Evolutionary conservation across 2,329 filamentous ascomycete genomes (phyloP).

Genomic region (Aspergillus sp.): DNA sequence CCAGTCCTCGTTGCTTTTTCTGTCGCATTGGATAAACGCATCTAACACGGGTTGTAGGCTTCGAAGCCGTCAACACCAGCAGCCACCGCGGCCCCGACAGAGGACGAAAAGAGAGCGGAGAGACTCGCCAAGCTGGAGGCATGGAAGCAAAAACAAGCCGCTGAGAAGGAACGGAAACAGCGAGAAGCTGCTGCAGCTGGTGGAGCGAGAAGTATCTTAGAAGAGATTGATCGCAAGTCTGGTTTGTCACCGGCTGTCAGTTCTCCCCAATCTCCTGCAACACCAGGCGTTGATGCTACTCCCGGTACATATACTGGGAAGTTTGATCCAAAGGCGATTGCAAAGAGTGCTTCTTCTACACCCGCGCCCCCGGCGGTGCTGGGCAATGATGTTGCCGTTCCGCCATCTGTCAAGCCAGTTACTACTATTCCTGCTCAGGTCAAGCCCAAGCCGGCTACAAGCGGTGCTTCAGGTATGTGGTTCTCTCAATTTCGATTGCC

Average conservation of each 20-base stretch:
- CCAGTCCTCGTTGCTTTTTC: constrained; percentile 30
- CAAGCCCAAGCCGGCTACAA: constrained; percentile 46
- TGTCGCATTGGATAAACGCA: background rate
- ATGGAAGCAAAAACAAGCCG: constrained; percentile 86
- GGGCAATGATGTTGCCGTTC: constrained; percentile 58
- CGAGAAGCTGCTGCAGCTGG: constrained; percentile 65
- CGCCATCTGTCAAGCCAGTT: constrained; percentile 49
- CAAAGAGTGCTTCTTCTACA: constrained; percentile 70
- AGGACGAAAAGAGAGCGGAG: constrained; percentile 77
- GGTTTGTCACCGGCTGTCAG: constrained; percentile 56
- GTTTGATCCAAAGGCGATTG: constrained; percentile 83
- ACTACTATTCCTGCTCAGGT: constrained; percentile 43
- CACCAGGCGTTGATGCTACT: constrained; percentile 51
- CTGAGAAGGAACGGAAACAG: constrained; percentile 72
- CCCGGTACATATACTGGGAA: constrained; percentile 70
- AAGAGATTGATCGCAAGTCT: constrained; percentile 73
- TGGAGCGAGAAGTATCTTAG: constrained; percentile 67
- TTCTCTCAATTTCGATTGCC: background rate
- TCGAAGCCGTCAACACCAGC: constrained; percentile 53
- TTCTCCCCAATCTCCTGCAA: constrained; percentile 55
- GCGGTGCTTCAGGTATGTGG: constrained; percentile 43
- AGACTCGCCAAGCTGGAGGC: constrained; percentile 79
- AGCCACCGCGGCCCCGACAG: constrained; percentile 56
- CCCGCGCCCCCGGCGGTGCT: constrained; percentile 58
- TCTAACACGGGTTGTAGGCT: constrained; percentile 40